phyloP scores from a whole-genome alignment of 805 yeast genomes.

The Myxozyma neotropica region DNA sequence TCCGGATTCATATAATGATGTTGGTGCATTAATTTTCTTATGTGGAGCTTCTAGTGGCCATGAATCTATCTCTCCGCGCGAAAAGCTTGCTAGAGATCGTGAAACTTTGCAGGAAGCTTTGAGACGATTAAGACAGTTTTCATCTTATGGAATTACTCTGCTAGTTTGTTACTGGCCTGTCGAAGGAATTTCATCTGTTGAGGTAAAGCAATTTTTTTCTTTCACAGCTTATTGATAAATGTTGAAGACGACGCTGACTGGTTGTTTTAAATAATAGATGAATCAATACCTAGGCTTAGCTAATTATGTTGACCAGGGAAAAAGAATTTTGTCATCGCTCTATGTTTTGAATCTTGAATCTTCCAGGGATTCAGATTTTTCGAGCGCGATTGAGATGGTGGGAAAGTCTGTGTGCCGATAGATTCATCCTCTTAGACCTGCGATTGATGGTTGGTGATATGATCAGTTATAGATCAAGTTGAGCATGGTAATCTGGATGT shows the following conservation, averaged over 20 bases:
- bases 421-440: not conserved
- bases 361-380: conserved; percentile 6
- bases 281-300: conserved; percentile 6
- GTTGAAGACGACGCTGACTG: no score
- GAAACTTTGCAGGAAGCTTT: conserved; percentile 45
- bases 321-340: conserved; percentile 14
- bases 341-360: conserved; percentile 18
- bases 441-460: no score
- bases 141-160: conserved; percentile 48
- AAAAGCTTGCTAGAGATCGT: conserved; percentile 47
- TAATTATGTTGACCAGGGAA: conserved; percentile 4
- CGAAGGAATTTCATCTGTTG: conserved; percentile 12
- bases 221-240: no score
- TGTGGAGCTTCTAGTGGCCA: conserved; percentile 49
- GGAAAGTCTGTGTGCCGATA: conserved; percentile 19
- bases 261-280: conserved; percentile 8
- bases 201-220: conserved; percentile 6
- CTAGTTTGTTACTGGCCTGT: conserved; percentile 49
- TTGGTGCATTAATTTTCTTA: conserved; percentile 54
- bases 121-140: conserved; percentile 43
- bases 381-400: conserved; percentile 20
- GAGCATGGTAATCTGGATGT: no score
- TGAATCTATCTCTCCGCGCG: conserved; percentile 24
- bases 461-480: no score
- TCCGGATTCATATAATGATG: conserved; percentile 45